Evolutionary conservation across 225 moss, liverwort and hornwort species (phyloP).

Genomic region (Marchantia paleacea): DNA sequence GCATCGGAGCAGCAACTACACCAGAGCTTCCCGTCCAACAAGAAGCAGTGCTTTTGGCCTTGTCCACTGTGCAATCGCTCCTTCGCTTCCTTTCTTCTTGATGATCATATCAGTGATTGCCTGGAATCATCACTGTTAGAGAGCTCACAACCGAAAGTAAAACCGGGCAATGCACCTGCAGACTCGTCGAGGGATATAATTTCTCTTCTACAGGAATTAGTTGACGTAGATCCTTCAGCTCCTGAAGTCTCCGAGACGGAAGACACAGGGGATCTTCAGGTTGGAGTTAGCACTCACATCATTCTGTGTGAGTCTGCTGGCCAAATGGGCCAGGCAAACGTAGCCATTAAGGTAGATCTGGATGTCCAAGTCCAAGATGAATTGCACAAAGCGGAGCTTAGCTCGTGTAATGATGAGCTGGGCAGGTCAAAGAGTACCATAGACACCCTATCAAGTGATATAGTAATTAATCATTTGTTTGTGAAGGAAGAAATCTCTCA

Average conservation of each 20-base stretch:
- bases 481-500: background rate
- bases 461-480: background rate
- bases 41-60: constrained; percentile 52
- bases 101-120: constrained; percentile 70
- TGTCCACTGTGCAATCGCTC: constrained; percentile 80
- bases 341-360: background rate
- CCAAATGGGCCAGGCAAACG: background rate
- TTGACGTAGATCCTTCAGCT: background rate
- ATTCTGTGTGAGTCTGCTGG: background rate
- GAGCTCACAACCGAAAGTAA: background rate
- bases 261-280: background rate
- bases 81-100: constrained; percentile 57
- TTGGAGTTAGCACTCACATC: background rate
- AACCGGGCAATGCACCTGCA: background rate
- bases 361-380: background rate
- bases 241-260: background rate
- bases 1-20: constrained; percentile 1
- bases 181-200: background rate
- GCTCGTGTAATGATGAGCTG: background rate
- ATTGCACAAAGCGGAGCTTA: background rate
- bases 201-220: background rate
- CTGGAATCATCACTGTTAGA: constrained; percentile 38
- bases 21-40: constrained; percentile 18
- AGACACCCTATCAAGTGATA: background rate
- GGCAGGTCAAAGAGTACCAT: background rate